These are phyloP conservation scores for Cymbidium sinense DNA, from an alignment of 106 monocot species.

Conservation along the genomic window DNA sequence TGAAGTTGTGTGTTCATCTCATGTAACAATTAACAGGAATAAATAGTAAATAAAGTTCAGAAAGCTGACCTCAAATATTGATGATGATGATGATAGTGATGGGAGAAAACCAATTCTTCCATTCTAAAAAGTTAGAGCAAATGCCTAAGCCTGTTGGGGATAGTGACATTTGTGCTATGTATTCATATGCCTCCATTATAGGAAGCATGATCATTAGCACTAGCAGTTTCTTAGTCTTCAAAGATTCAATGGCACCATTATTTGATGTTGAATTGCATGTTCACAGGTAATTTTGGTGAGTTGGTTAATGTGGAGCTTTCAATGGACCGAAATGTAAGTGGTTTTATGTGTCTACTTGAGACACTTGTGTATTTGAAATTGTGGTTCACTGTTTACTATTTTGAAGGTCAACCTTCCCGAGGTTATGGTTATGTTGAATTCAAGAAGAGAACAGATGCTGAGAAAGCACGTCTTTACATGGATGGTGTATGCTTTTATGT, in stretches of 20 bases:
- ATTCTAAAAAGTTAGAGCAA: neutral
- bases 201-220: neutral
- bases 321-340: constrained; percentile 85
- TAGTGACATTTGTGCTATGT: neutral
- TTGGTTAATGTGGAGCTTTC: constrained; percentile 76
- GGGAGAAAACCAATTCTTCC: no score
- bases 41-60: no score
- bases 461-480: constrained; percentile 95
- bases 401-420: constrained; percentile 87
- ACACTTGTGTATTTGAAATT: neutral
- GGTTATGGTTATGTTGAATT: constrained; percentile 96
- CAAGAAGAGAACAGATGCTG: constrained; percentile 88
- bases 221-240: neutral
- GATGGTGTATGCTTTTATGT: constrained; percentile 56
- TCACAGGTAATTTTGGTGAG: constrained; percentile 81
- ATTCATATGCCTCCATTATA: neutral
- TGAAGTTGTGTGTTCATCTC: no score
- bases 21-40: no score
- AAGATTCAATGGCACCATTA: neutral
- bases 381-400: neutral
- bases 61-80: no score
- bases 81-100: no score
- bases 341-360: neutral
- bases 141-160: neutral
- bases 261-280: constrained; percentile 2